These are phyloP conservation scores for Blastomyces percursus DNA, from an alignment of 2,329 filamentous ascomycete species.

Conservation along the genomic window DNA sequence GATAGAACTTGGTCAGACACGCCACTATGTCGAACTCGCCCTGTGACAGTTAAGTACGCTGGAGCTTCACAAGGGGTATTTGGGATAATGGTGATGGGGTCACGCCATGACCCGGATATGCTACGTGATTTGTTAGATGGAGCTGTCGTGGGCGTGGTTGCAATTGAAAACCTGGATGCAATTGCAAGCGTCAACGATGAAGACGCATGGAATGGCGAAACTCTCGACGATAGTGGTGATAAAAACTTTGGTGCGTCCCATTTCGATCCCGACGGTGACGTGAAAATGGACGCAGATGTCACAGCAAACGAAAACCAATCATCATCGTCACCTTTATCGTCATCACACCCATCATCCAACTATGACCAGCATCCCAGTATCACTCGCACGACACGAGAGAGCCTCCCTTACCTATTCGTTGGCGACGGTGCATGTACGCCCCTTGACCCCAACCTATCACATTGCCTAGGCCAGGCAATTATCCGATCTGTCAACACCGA, in stretches of 20 bases:
- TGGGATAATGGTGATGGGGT: slow-evolving; percentile 43
- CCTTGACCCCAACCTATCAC: slow-evolving; percentile 39
- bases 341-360: slow-evolving; percentile 3
- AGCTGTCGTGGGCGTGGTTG: slow-evolving; percentile 43
- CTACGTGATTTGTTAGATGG: slow-evolving; percentile 44
- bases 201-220: neutral
- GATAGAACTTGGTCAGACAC: slow-evolving; percentile 35
- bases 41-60: slow-evolving; percentile 42
- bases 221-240: neutral
- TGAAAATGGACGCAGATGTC: slow-evolving; percentile 14
- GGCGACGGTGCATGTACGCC: slow-evolving; percentile 32
- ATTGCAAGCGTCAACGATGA: slow-evolving; percentile 15
- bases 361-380: slow-evolving; percentile 18
- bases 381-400: slow-evolving; percentile 32
- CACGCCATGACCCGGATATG: slow-evolving; percentile 37
- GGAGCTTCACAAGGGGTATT: slow-evolving; percentile 36
- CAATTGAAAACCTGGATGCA: slow-evolving; percentile 33
- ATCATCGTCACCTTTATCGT: slow-evolving; percentile 1
- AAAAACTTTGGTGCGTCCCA: neutral
- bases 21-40: slow-evolving; percentile 36
- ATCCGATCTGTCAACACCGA: slow-evolving; percentile 33
- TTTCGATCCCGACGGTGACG: slow-evolving; percentile 8
- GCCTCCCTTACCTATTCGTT: slow-evolving; percentile 42
- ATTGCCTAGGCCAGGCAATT: slow-evolving; percentile 41
- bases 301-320: slow-evolving; percentile 15